Evolutionary conservation across 73 alveolate species (phyloP).

Genomic region (Paramecium sexaurelia): DNA sequence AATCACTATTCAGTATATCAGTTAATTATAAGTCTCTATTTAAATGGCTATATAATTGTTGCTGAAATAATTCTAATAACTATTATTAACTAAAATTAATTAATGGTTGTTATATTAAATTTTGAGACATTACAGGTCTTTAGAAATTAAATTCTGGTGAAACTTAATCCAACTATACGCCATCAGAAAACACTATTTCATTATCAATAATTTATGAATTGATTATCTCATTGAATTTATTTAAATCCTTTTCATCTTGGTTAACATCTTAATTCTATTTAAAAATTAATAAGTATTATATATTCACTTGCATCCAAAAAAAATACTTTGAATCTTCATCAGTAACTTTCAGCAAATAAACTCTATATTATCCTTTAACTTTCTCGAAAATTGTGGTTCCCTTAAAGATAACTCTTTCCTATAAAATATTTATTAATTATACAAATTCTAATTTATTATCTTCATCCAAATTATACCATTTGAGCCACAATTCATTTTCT

Average conservation of each 20-base stretch:
- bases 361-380: constrained; percentile 52
- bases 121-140: background rate
- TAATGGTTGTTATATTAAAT: background rate
- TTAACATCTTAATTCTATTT: background rate
- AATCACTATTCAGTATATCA: background rate
- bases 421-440: background rate
- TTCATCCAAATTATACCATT: constrained; percentile 15
- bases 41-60: background rate
- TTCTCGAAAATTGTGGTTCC: background rate
- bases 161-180: too few species aligned
- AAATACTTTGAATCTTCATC: constrained; percentile 13
- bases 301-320: constrained; percentile 37
- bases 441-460: background rate
- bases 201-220: background rate
- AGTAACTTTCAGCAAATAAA: background rate
- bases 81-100: background rate
- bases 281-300: background rate
- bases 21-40: background rate
- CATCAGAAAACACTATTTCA: background rate
- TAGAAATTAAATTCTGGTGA: background rate
- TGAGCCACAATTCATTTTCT: constrained; percentile 5
- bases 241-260: background rate
- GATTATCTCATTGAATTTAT: background rate
- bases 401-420: background rate
- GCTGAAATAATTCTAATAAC: background rate